These are phyloP conservation scores for Parmelia sp. DNA, from an alignment of 495 filamentous ascomycete species.

Conservation along the genomic window DNA sequence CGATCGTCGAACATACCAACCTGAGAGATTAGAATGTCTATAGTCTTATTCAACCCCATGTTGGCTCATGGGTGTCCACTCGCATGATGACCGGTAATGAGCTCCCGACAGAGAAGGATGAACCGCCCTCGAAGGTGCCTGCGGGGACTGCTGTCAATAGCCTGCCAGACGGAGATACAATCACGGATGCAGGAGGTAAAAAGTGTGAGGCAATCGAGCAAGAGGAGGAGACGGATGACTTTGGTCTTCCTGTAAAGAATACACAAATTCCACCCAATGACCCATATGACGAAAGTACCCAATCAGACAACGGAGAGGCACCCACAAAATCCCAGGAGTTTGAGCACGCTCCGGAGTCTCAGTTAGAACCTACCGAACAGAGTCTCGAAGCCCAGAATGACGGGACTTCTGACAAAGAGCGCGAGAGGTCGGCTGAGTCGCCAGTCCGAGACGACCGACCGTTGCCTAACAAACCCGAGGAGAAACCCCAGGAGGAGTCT, in stretches of 20 bases:
- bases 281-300: background rate
- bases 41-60: background rate
- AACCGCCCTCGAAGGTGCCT: conserved; percentile 13
- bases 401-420: background rate
- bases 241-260: conserved; percentile 32
- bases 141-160: conserved; percentile 7
- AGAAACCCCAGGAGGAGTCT: background rate
- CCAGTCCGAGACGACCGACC: background rate
- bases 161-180: background rate
- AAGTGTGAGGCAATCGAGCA: background rate
- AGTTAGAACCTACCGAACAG: background rate
- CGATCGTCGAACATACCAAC: background rate
- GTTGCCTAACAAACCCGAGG: background rate
- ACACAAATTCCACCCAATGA: conserved; percentile 9
- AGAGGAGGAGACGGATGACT: conserved; percentile 31
- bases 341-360: background rate
- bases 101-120: conserved; percentile 17
- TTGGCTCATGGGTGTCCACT: conserved; percentile 8
- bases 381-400: background rate
- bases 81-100: conserved; percentile 20
- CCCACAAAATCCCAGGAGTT: background rate
- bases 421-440: background rate
- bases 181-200: background rate
- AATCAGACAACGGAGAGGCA: conserved; percentile 5
- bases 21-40: background rate